Percentiles rank a stretch among this genome's conserved stretches.
phyloP scores from a whole-genome alignment of 306 rosid species.

The Vigna angularis region DNA sequence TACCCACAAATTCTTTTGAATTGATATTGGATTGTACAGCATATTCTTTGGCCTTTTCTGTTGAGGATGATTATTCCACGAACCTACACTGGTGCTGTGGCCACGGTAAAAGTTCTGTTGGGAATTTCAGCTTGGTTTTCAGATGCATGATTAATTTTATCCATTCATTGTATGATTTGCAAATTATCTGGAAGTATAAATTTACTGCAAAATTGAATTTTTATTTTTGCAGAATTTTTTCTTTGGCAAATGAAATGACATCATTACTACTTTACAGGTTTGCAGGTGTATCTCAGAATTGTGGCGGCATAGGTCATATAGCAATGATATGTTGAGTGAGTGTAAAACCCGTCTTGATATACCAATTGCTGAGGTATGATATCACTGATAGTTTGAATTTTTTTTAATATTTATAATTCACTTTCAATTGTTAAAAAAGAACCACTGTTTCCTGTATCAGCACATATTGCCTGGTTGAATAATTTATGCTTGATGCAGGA shows the following conservation, averaged over 20 bases:
- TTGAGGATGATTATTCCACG: conserved; percentile 87
- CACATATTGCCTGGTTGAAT: conserved; percentile 39
- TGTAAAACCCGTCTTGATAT: conserved; percentile 79
- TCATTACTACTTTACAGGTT: conserved; percentile 63
- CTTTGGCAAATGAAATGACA: conserved; percentile 40
- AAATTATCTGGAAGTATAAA: conserved; percentile 11
- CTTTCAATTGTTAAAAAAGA: neutral
- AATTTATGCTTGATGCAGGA: conserved; percentile 61
- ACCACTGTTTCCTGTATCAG: conserved; percentile 33
- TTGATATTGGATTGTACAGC: conserved; percentile 59
- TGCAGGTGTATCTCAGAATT: conserved; percentile 96
- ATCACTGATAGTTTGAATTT: neutral
- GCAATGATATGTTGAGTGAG: conserved; percentile 71
- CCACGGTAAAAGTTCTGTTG: conserved; percentile 62
- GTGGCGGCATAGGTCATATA: conserved; percentile 77
- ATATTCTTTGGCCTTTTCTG: conserved; percentile 96
- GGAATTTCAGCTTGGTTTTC: conserved; percentile 36
- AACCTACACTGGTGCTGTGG: conserved; percentile 85
- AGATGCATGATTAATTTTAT: conserved; percentile 36
- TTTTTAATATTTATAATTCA: neutral
- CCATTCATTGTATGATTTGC: conserved; percentile 23
- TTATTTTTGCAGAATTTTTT: conserved; percentile 11
- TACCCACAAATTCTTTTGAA: neutral
- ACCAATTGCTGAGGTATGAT: conserved; percentile 81
- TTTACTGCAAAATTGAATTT: conserved; percentile 20